Evolutionary conservation across 1,139 yeast genomes (phyloP), one percentile per base, ranked within the genome.

Genomic region (Debaryomyces sp.): DNA sequence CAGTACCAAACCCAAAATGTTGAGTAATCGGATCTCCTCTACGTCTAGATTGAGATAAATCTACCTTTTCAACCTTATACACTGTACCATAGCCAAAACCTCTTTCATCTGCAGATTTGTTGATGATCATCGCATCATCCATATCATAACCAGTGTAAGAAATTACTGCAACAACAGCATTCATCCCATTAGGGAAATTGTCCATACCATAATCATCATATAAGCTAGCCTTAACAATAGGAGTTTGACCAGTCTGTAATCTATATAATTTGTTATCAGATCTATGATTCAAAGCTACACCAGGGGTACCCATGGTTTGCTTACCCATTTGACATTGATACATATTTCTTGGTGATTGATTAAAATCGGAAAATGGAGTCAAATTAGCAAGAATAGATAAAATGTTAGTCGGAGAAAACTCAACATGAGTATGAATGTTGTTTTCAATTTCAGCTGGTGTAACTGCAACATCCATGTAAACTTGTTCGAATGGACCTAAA

Each of bases 251-350:
- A 39, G 90, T 81, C 71, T 94, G 99, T 58, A 94, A 76, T 62
- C 96, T 85, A 71, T 94, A 94, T 52, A 94, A 75, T 68, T 92
- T 95, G 74, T 95, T 95, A 68, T 94, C 99, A 1, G 97, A 88
- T 70, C 99, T 83, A 68, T 92, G 96, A 42, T 78, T 83, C 50
- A 94, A 76, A 0, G 96, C 97, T 50, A 94, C 96, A 73, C 98
- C 98, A 7, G 99, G 99, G 5, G 99, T 94, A 73, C 99, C 99
- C 99, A 94, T 94, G 22, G 99, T 94, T 78, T 94, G 99, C 75
- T 94, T 94, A 82, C 98, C 99, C 99, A 94, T 94, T 80, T 95
- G 99, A 77, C 99, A 94, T 75, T 94, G 99, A 69, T 94, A 94
- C 99, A 95, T 94, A 69, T 94, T 94, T 84, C 99, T 88, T 62